Conservation (phyloP, 176 grass and related monocot species). For the Chloris gayana region DNA sequence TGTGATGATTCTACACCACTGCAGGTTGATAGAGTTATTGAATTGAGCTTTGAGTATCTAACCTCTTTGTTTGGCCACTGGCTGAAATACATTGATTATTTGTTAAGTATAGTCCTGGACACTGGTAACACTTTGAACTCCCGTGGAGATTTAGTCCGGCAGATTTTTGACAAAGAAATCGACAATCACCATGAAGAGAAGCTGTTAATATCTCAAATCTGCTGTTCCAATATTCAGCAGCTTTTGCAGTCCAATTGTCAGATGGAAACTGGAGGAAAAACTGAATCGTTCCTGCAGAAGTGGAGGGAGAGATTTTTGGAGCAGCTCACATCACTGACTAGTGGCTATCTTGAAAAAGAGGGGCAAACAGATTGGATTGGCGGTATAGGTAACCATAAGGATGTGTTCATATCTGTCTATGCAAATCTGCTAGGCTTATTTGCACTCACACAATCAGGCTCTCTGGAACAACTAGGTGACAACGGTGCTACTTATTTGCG, state of each 20-base stretch:
- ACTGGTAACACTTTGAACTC: conserved; percentile 58
- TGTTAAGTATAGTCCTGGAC: conserved; percentile 67
- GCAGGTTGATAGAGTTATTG: conserved; percentile 95
- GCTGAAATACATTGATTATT: conserved; percentile 69
- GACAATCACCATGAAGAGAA: conserved; percentile 99
- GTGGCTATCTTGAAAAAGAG: conserved; percentile 65
- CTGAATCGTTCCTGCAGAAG: conserved; percentile 51
- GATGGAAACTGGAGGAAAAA: conserved; percentile 28
- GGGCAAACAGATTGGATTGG: conserved; percentile 82
- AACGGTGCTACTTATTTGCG: conserved; percentile 41
- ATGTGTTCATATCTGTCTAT: conserved; percentile 80
- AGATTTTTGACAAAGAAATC: conserved; percentile 98
- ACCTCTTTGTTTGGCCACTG: conserved; percentile 77
- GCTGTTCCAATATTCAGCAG: conserved; percentile 77
- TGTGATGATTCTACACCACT: conserved; percentile 66
- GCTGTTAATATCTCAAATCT: conserved; percentile 89
- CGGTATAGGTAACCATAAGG: conserved; percentile 91
- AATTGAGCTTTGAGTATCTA: conserved; percentile 76
- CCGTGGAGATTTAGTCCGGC: conserved; percentile 73
- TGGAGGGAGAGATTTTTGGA: conserved; percentile 67
- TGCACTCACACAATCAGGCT: conserved; percentile 46
- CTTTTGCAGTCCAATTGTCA: conserved; percentile 56
- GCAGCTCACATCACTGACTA: conserved; percentile 58
- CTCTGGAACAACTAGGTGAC: conserved; percentile 29
- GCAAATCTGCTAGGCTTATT: conserved; percentile 76